Percentiles rank a stretch among this genome's conserved stretches.
Evolutionary conservation across 352 stramenopile genomes (phyloP).

Genomic region (Elongisporangium undulatum): DNA sequence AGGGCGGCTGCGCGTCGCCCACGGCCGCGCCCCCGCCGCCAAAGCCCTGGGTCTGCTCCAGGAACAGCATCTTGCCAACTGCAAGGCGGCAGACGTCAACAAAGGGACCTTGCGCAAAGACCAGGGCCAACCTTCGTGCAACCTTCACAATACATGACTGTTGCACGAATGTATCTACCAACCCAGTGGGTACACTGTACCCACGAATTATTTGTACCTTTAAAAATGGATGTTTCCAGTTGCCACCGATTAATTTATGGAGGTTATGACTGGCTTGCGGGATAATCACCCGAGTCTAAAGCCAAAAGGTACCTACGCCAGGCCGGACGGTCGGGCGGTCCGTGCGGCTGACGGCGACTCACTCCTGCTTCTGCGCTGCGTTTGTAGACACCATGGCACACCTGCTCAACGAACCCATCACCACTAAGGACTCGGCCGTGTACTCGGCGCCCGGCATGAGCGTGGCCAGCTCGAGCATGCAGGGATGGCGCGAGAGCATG

Average conservation of each 20-base stretch:
- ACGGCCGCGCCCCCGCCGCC: conserved; percentile 9
- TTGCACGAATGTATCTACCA: too few species aligned
- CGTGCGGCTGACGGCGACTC: background rate
- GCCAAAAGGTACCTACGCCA: background rate
- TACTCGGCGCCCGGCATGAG: conserved; percentile 36
- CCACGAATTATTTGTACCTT: background rate
- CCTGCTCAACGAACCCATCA: conserved; percentile 82
- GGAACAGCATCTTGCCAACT: conserved; percentile 57
- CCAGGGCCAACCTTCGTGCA: background rate
- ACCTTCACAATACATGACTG: background rate
- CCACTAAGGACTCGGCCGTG: conserved; percentile 55
- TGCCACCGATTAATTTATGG: background rate
- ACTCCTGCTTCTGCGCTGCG: background rate
- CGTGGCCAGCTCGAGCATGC: conserved; percentile 76
- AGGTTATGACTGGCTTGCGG: background rate
- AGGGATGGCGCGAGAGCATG: conserved; percentile 84
- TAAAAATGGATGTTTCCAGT: background rate
- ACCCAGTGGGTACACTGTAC: background rate
- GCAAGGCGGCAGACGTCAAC: conserved; percentile 4
- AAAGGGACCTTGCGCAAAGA: background rate
- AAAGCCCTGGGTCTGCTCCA: conserved; percentile 79
- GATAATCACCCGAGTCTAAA: background rate
- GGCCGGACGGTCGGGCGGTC: background rate
- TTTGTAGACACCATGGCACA: conserved; percentile 49
- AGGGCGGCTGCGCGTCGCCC: conserved; percentile 26